A percentile compares a stretch with the other conserved stretches of the same genome.
Conservation (phyloP, 345 rosid species). For the Citrus sp. region DNA sequence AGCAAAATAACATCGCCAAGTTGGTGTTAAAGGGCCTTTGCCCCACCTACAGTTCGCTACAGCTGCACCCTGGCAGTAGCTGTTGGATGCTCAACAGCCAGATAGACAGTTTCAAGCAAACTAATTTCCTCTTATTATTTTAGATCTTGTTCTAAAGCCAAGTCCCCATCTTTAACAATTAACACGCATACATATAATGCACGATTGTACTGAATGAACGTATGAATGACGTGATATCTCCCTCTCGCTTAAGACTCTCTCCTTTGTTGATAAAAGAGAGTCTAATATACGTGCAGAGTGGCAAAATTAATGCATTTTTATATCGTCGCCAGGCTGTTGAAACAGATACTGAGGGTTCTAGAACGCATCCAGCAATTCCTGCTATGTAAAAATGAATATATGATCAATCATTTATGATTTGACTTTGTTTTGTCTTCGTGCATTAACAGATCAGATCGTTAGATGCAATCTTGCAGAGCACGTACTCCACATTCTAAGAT, state of each 20-base stretch:
- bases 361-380: not conserved
- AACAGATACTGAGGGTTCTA: not conserved
- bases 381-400: not conserved
- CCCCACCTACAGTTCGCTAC: not conserved
- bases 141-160: not conserved
- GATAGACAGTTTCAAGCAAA: not conserved
- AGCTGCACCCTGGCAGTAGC: not conserved
- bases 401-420: not conserved
- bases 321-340: not conserved
- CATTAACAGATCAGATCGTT: not conserved
- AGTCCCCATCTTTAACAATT: not conserved
- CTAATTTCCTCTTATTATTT: not conserved
- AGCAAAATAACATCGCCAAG: not conserved
- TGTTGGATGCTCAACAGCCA: not conserved
- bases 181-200: too few species aligned
- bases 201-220: too few species aligned
- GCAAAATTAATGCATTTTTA: not conserved
- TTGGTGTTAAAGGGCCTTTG: not conserved
- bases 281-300: not conserved
- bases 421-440: not conserved
- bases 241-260: too few species aligned
- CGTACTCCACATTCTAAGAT: not conserved
- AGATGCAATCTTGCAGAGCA: not conserved
- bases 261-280: not conserved
- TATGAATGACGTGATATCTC: too few species aligned